phyloP scores from a whole-genome alignment of 345 rosid species.

The Noccaea caerulescens region DNA sequence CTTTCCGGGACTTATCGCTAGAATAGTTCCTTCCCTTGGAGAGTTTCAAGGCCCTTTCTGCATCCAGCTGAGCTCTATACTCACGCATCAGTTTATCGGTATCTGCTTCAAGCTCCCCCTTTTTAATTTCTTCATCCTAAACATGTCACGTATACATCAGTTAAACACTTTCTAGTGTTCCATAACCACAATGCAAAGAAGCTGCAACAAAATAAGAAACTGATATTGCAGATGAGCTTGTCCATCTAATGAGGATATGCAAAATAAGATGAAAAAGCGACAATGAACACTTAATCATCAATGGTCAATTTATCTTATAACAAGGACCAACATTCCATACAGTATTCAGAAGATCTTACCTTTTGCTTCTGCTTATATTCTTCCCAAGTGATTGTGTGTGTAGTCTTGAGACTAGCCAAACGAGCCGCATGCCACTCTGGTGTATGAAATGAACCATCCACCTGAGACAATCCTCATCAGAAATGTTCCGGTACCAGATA shows the following conservation, averaged over 20 bases:
- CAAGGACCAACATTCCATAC: constrained; percentile 10
- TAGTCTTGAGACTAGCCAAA: constrained; percentile 94
- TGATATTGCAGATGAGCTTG: constrained; percentile 13
- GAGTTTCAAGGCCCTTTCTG: constrained; percentile 92
- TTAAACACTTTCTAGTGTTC: not conserved
- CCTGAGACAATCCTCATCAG: constrained; percentile 99
- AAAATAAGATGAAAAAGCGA: constrained; percentile 11
- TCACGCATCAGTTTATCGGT: constrained; percentile 95
- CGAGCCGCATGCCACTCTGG: constrained; percentile 99
- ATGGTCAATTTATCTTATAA: not conserved
- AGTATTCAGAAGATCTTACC: constrained; percentile 49
- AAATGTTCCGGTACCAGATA: constrained; percentile 52
- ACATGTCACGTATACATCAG: constrained; percentile 27
- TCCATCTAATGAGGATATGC: not conserved
- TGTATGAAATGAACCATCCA: constrained; percentile 99
- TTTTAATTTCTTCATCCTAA: constrained; percentile 87
- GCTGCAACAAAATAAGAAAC: constrained; percentile 5
- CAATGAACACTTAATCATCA: constrained; percentile 5
- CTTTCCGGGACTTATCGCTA: constrained; percentile 66
- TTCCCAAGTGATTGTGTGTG: constrained; percentile 95
- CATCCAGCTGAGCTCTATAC: constrained; percentile 97
- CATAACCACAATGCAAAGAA: constrained; percentile 24
- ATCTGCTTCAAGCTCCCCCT: constrained; percentile 90
- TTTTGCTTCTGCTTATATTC: constrained; percentile 87
- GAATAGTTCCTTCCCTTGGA: constrained; percentile 89